These are phyloP conservation scores for Dendrobium nobile DNA, from an alignment of 106 monocot genomes.

Conservation along the genomic window DNA sequence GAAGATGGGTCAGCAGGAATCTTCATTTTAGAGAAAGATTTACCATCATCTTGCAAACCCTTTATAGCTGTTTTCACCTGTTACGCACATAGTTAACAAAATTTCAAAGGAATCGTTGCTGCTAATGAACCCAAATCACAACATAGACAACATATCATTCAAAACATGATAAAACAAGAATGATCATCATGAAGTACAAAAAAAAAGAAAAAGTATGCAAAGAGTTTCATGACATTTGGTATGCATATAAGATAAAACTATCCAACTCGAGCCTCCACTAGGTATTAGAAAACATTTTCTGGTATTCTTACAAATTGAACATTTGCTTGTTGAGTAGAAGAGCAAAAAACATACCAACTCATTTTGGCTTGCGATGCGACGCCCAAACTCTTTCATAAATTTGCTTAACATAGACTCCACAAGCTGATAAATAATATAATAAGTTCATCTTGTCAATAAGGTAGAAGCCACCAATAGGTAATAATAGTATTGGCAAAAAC, in stretches of 20 bases:
- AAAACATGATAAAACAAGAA: background rate
- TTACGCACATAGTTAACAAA: conserved; percentile 3
- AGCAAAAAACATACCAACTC: conserved; percentile 41
- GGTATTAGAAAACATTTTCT: background rate
- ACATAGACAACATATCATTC: background rate
- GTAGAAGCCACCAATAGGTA: background rate
- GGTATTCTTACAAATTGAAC: background rate
- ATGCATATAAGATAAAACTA: background rate
- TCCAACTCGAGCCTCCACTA: background rate
- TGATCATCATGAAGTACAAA: background rate
- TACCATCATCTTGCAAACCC: conserved; percentile 31
- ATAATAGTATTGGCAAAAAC: background rate
- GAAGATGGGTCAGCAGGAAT: conserved; percentile 37
- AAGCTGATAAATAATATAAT: conserved; percentile 37
- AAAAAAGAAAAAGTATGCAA: background rate
- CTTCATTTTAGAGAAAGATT: conserved; percentile 53
- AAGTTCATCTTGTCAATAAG: conserved; percentile 2
- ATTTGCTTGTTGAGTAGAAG: background rate
- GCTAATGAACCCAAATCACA: background rate
- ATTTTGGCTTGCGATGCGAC: conserved; percentile 54
- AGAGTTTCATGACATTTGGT: background rate
- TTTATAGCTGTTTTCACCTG: conserved; percentile 56
- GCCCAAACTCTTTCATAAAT: conserved; percentile 85
- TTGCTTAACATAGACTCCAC: conserved; percentile 72
- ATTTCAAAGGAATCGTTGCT: background rate